phyloP scores from a whole-genome alignment of 805 yeast genomes.

The Starmera amethionina region DNA sequence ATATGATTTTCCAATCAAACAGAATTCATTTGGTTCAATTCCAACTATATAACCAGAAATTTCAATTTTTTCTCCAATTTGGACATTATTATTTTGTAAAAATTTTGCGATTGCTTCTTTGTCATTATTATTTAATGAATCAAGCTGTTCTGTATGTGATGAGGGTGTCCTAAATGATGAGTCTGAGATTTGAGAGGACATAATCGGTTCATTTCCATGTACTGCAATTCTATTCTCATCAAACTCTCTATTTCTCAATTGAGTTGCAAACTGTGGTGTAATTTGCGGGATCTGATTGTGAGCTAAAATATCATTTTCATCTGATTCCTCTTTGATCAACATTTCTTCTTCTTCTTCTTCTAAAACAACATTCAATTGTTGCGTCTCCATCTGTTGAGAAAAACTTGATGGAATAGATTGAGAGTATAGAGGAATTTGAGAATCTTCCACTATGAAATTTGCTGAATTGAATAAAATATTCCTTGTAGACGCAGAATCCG shows the following conservation, averaged over 20 bases:
- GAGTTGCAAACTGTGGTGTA: no score
- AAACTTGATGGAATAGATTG: neutral
- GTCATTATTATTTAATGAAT: neutral
- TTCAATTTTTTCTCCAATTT: neutral
- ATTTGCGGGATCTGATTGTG: no score
- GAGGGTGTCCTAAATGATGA: neutral
- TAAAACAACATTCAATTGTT: neutral
- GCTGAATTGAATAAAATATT: neutral
- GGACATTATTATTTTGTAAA: neutral
- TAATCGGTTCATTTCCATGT: no score
- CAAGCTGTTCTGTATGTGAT: neutral
- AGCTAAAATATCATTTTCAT: neutral
- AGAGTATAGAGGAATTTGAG: neutral
- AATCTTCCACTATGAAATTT: neutral
- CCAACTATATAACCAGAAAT: slow-evolving; percentile 10
- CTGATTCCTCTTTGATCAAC: neutral
- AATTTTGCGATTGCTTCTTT: neutral
- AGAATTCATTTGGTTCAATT: slow-evolving; percentile 5
- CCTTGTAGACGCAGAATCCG: no score
- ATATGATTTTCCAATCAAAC: slow-evolving; percentile 8
- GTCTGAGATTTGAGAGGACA: no score
- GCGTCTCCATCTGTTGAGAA: neutral
- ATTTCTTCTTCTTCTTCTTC: neutral
- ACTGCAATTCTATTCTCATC: no score
- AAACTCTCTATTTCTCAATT: no score